phyloP scores from a whole-genome alignment of 768 basidiomycete species.

The Lanmaoa pseudosensibilis region DNA sequence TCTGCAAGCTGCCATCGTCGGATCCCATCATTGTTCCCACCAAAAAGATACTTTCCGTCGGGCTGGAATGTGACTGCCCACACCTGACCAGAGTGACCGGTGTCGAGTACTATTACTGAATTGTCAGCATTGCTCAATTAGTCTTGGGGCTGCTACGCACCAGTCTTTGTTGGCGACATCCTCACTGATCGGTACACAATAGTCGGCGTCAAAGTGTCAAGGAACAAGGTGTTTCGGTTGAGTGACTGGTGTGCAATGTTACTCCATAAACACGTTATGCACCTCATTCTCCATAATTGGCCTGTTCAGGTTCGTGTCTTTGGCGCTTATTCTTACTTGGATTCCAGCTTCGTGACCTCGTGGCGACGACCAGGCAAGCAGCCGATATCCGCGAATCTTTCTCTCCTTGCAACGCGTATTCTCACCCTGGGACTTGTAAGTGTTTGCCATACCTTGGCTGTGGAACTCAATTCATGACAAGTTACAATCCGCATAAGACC shows the following conservation, averaged over 20 bases:
- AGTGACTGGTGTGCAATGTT: background rate
- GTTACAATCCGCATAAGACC: no score
- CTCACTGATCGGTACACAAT: no score
- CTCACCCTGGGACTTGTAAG: no score
- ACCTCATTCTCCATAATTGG: background rate
- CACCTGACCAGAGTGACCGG: accelerated
- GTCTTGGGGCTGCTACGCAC: background rate
- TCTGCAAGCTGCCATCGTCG: background rate
- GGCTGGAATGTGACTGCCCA: background rate
- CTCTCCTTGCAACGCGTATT: no score
- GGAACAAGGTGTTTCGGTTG: background rate
- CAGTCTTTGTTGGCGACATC: background rate
- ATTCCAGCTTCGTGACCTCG: no score
- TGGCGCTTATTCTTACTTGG: background rate
- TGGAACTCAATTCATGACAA: no score
- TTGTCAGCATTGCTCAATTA: background rate
- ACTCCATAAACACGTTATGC: background rate
- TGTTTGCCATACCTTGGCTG: no score
- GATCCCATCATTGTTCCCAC: background rate
- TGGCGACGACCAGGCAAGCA: no score
- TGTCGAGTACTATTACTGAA: background rate
- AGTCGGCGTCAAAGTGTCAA: no score
- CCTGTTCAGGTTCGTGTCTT: background rate
- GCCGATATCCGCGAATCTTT: no score
- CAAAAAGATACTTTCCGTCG: background rate